phyloP scores from a whole-genome alignment of 345 rosid species.

The Syzygium jambos region DNA sequence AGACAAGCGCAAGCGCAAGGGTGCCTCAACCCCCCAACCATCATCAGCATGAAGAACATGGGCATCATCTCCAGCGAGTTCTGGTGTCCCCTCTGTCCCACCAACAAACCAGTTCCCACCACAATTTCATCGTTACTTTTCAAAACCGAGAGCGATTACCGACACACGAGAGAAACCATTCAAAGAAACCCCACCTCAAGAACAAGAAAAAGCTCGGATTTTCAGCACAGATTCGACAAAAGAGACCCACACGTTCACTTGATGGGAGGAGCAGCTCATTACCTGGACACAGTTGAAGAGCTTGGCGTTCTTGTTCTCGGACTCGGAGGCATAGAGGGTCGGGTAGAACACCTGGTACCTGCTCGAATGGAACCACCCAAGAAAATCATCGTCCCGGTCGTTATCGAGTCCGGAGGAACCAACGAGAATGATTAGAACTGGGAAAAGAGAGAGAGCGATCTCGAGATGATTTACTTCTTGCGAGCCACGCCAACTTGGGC shows the following conservation, averaged over 20 bases:
- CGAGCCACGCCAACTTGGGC: constrained; percentile 62
- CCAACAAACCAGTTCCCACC: background rate
- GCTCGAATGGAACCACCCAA: background rate
- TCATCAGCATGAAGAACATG: constrained; percentile 56
- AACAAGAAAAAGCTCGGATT: background rate
- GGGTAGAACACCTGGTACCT: constrained; percentile 78
- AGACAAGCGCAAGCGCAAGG: constrained; percentile 49
- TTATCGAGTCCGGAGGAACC: background rate
- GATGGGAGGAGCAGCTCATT: background rate
- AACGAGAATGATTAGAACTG: background rate
- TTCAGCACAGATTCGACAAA: background rate
- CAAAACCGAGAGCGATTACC: background rate
- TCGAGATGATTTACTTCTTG: constrained; percentile 30
- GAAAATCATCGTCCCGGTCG: background rate
- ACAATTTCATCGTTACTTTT: background rate
- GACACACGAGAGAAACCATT: background rate
- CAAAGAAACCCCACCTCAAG: background rate
- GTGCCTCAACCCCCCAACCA: constrained; percentile 72
- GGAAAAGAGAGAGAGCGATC: background rate
- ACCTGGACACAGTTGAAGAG: constrained; percentile 92
- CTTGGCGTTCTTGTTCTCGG: constrained; percentile 80
- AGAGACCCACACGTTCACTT: background rate
- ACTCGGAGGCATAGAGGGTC: constrained; percentile 69
- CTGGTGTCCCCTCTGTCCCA: constrained; percentile 83
- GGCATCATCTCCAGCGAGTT: constrained; percentile 87